phyloP scores from a whole-genome alignment of 805 yeast genomes.

The Wickerhamomyces strasburgensis region DNA sequence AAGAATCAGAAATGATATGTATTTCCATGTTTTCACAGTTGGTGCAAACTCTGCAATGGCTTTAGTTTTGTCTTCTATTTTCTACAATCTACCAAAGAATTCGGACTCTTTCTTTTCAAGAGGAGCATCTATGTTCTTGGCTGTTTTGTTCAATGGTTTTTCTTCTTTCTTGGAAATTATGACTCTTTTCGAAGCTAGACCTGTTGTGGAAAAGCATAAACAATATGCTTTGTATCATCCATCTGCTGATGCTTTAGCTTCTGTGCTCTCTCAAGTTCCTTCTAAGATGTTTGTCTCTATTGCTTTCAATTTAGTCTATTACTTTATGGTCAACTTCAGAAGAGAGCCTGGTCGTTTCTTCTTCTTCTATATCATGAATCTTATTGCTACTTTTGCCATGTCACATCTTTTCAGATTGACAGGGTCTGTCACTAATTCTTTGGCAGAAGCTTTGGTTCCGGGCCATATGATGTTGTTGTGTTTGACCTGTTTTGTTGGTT shows the following conservation, averaged over 20 bases:
- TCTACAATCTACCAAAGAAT: constrained; percentile 40
- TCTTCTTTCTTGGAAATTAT: constrained; percentile 53
- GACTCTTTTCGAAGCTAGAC: constrained; percentile 32
- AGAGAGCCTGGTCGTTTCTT: constrained; percentile 53
- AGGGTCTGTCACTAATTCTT: constrained; percentile 43
- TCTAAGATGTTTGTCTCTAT: constrained; percentile 39
- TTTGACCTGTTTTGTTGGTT: constrained; percentile 50
- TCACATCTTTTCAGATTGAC: constrained; percentile 51
- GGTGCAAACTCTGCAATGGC: constrained; percentile 48
- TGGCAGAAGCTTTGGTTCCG: constrained; percentile 55
- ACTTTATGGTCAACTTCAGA: constrained; percentile 51
- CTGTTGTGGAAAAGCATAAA: constrained; percentile 55
- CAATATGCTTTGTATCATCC: constrained; percentile 56
- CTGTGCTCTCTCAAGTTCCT: constrained; percentile 56
- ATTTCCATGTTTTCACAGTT: constrained; percentile 37
- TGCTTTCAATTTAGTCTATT: constrained; percentile 43
- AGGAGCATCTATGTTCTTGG: constrained; percentile 64
- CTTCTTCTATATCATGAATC: constrained; percentile 41
- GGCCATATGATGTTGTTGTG: constrained; percentile 46
- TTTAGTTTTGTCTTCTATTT: constrained; percentile 51
- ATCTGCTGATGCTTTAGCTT: constrained; percentile 59
- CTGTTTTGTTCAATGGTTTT: constrained; percentile 58
- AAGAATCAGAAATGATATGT: constrained; percentile 46
- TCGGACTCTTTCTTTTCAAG: constrained; percentile 50
- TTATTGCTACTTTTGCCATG: constrained; percentile 46